Evolutionary conservation across 148 eudicot species (phyloP).

Genomic region (Drosera capensis): DNA sequence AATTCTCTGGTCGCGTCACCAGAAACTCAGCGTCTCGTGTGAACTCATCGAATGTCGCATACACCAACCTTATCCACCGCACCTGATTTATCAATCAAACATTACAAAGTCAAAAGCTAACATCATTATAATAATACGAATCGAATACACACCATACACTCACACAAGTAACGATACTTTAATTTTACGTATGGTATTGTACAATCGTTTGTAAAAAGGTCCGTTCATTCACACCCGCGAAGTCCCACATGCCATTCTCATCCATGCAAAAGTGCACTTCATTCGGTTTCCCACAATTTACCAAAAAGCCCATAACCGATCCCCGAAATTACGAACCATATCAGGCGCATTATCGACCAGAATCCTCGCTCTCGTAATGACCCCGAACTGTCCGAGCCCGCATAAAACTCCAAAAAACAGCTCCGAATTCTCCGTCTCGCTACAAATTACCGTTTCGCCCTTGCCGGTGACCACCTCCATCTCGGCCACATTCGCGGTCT

Average conservation of each 20-base stretch:
- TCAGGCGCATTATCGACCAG: constrained; percentile 52
- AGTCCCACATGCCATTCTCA: too few species aligned
- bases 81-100: constrained; percentile 38
- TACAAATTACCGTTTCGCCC: constrained; percentile 54
- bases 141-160: too few species aligned
- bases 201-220: too few species aligned
- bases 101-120: too few species aligned
- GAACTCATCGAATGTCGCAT: constrained; percentile 55
- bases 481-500: constrained; percentile 60
- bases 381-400: constrained; percentile 87
- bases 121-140: too few species aligned
- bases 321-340: constrained; percentile 27
- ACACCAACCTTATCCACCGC: constrained; percentile 86
- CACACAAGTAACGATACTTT: too few species aligned
- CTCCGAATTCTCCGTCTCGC: constrained; percentile 20
- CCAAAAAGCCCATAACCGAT: not conserved
- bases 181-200: too few species aligned
- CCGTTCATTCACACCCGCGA: too few species aligned
- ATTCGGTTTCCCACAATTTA: not conserved
- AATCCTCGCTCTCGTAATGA: constrained; percentile 65
- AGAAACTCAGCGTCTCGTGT: constrained; percentile 61
- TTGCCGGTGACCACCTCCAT: constrained; percentile 75
- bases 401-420: constrained; percentile 62
- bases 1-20: constrained; percentile 26
- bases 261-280: not conserved